phyloP scores from a whole-genome alignment of 495 filamentous ascomycete species.

The Darksidea phi region DNA sequence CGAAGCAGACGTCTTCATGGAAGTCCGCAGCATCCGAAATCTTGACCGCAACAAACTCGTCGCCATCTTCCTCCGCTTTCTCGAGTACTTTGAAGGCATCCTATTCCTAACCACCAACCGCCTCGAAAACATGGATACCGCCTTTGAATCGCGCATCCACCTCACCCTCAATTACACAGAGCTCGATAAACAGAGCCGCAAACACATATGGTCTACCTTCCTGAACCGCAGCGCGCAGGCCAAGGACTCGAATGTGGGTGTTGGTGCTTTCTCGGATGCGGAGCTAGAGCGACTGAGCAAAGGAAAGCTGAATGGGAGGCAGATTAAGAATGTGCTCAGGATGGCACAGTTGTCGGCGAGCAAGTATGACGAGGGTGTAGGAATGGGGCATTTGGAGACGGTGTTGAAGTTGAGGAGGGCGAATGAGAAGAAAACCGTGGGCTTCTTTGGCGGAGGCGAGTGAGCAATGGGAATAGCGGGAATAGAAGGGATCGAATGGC shows the following conservation, averaged over 20 bases:
- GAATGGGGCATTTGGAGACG: slow-evolving; percentile 16
- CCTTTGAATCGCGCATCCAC: slow-evolving; percentile 43
- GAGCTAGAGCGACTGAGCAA: slow-evolving; percentile 46
- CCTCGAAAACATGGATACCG: slow-evolving; percentile 40
- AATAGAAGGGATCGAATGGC: not conserved
- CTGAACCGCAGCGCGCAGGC: slow-evolving; percentile 17
- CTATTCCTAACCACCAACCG: slow-evolving; percentile 41
- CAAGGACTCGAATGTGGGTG: slow-evolving; percentile 9
- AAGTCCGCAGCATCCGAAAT: slow-evolving; percentile 41
- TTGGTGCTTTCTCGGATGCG: slow-evolving; percentile 39
- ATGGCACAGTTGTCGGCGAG: slow-evolving; percentile 49
- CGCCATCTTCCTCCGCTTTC: slow-evolving; percentile 48
- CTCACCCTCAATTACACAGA: slow-evolving; percentile 41
- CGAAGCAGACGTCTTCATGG: slow-evolving; percentile 69
- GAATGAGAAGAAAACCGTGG: not conserved
- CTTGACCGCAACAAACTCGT: slow-evolving; percentile 43
- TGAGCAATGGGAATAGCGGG: not conserved
- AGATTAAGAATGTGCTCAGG: slow-evolving; percentile 65
- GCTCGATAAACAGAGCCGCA: slow-evolving; percentile 31
- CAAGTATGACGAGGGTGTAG: slow-evolving; percentile 1
- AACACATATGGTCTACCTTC: slow-evolving; percentile 47
- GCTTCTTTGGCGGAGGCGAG: not conserved
- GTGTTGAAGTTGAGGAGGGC: slow-evolving; percentile 1
- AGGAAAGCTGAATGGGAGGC: slow-evolving; percentile 55
- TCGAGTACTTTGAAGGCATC: slow-evolving; percentile 60